Evolutionary conservation across 2,329 filamentous ascomycete species (phyloP), one percentile per base, ranked within the genome.

Genomic region (Pseudogymnoascus verrucosus): DNA sequence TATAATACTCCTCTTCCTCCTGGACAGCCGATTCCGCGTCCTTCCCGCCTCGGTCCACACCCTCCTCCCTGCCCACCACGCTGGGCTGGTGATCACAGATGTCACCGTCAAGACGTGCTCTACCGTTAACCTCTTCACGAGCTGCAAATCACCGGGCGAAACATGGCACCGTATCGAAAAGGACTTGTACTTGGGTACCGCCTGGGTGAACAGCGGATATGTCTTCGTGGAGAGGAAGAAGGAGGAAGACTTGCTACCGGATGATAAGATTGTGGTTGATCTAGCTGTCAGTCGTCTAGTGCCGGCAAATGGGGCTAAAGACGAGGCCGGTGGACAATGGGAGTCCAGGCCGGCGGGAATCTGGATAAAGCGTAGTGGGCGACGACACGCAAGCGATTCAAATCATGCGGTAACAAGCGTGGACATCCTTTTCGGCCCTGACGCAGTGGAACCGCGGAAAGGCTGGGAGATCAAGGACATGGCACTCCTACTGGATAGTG

Each of bases 371-470:
- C 65, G 73, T 36, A 70, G 69, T 28, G 67, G 69, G 34, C 71
- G 71, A 57, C 78, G 85, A 63, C 84, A 83, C n/a, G 80, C 82
- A 34, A 82, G 80, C 64, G 73, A 74, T 67, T 72, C 69, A 10
- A 42, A 70, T 5, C 64, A 71, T 39, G 83, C 83, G 0, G 78
- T 91, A 39, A 91, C 88, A 0, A 84, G 85, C 4, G 79, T 90
- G 2, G 88, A 91, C 74, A 80, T 91, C 3, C 74, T 91, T 12
- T 89, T 89, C 71, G 86, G 87, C 26, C 79, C 86, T 6, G 87
- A 90, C 76, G 93, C 93, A 8, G 90, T 93, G 34, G 95, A 99
- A 73, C 93, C 91, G 4, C 86, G 95, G 64, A 84, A 87, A 1
- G 90, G 90, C 31, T 99, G 96, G 95, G 80, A 86, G 64, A 82